phyloP scores from a whole-genome alignment of 2,329 filamentous ascomycete genomes.

The Cladosporium sp. region DNA sequence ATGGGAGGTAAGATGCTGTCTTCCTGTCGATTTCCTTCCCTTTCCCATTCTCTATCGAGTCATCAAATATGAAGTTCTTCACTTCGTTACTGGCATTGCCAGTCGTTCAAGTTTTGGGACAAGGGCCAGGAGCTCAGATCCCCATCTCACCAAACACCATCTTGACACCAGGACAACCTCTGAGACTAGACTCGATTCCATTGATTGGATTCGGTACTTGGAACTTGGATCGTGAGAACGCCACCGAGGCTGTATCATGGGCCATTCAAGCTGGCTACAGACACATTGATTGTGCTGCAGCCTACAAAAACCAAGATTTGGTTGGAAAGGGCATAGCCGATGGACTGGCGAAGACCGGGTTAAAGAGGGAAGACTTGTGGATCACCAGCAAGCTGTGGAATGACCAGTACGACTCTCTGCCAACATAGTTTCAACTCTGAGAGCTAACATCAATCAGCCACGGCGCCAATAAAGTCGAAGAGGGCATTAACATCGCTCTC shows the following conservation, averaged over 20 bases:
- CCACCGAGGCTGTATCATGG: conserved; percentile 33
- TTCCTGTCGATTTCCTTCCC: not conserved
- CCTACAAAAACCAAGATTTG: conserved; percentile 41
- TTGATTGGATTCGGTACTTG: conserved; percentile 37
- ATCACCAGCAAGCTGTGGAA: conserved; percentile 38
- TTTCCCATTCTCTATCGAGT: not conserved
- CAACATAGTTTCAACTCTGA: too few species aligned
- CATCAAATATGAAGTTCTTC: not conserved
- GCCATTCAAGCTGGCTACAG: conserved; percentile 48
- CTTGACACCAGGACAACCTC: conserved; percentile 15
- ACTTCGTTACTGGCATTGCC: conserved; percentile 21
- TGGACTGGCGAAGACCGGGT: conserved; percentile 29
- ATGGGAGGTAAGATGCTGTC: not conserved
- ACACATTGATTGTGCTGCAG: conserved; percentile 48
- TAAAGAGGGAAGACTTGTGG: conserved; percentile 35
- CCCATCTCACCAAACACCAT: conserved; percentile 19
- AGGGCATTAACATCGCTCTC: conserved; percentile 35
- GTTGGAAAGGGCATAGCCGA: conserved; percentile 40
- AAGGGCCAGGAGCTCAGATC: conserved; percentile 20
- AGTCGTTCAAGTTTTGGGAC: conserved; percentile 6
- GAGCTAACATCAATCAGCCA: conserved; percentile 23
- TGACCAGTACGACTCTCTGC: conserved; percentile 23
- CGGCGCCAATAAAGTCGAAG: conserved; percentile 25
- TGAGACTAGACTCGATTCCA: conserved; percentile 28
- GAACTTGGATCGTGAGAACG: conserved; percentile 33